Percentiles rank a stretch among this genome's conserved stretches.
These are phyloP conservation scores for Chaetothyriales sp. DNA, from an alignment of 2,329 filamentous ascomycete species.

Conservation along the genomic window DNA sequence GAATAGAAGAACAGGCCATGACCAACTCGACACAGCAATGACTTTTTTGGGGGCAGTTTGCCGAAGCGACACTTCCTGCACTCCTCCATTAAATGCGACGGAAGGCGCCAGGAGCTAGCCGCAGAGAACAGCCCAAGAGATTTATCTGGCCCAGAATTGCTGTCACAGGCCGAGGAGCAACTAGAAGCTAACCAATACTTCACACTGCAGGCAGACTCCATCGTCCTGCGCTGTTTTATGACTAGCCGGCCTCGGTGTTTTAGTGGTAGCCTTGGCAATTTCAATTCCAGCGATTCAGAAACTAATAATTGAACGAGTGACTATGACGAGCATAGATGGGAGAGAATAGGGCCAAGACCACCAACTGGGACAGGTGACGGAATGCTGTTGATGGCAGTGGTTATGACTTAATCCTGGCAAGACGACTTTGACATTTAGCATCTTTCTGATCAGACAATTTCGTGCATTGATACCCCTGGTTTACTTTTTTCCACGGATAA, in stretches of 20 bases:
- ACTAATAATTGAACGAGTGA: not conserved
- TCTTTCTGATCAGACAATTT: too few species aligned
- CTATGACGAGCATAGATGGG: not conserved
- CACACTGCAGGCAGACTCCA: constrained; percentile 18
- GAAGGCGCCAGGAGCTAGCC: not conserved
- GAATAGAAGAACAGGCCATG: not conserved
- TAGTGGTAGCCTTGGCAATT: constrained; percentile 5
- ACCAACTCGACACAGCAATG: not conserved
- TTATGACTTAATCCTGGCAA: not conserved
- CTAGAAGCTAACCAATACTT: constrained; percentile 12
- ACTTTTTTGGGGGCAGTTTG: not conserved
- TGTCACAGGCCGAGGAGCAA: constrained; percentile 1
- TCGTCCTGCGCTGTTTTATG: constrained; percentile 29
- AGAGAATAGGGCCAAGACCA: not conserved
- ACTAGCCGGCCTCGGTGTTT: constrained; percentile 20
- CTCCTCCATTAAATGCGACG: not conserved
- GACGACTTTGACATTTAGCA: too few species aligned
- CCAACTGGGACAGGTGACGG: not conserved
- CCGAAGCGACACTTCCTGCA: constrained; percentile 1
- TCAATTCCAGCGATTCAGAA: constrained; percentile 6
- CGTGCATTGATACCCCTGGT: not conserved
- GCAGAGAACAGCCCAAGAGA: too few species aligned
- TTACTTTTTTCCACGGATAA: not conserved
- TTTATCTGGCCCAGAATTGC: not conserved
- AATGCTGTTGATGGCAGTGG: not conserved